Evolutionary conservation across 1,139 yeast species (phyloP), one percentile per base, ranked within the genome.

Genomic region (Candida tunisiensis): DNA sequence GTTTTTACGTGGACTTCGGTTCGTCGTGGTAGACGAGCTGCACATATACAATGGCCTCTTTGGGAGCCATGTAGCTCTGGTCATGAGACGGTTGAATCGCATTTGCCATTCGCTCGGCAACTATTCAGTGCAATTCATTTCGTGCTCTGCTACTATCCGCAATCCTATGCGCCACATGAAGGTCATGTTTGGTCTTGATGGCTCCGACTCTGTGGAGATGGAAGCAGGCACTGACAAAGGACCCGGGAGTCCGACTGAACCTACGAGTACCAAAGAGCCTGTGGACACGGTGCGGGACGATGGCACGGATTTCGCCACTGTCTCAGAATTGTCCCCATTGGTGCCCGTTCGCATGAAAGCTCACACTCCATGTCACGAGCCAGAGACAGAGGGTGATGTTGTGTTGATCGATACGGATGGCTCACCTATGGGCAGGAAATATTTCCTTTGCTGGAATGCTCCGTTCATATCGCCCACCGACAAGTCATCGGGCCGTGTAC

Each of bases 141-240:
- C 93, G 1, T 85, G 98, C 51, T 83, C 96, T 0, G 99, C 99
- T 0, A 88, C 99, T 0, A 66, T 88, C 31, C 65, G 66, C 34
- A 62, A 72, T 26, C 95, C 98, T 0, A 54, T 55, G 1, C 42
- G 59, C 4, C 91, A 82, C 42, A 79, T 85, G 70, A 49, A 65
- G 25, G 57, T 68, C 2, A 62, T 88, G 21, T 80, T 88, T 44
- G 85, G 93, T 0, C 54, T 82, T 6, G 51, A 53, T 1, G 40
- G 49, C 1, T n/a, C n/a, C n/a, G n/a, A n/a, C n/a, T n/a, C n/a
- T n/a, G n/a, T n/a, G n/a, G n/a, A n/a, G n/a, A n/a, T n/a, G n/a
- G n/a, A n/a, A n/a, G n/a, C n/a, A n/a, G n/a, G n/a, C n/a, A n/a
- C n/a, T n/a, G n/a, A n/a, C n/a, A n/a, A n/a, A n/a, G n/a, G n/a